phyloP scores from a whole-genome alignment of 345 rosid genomes.

The Linum tenue region DNA sequence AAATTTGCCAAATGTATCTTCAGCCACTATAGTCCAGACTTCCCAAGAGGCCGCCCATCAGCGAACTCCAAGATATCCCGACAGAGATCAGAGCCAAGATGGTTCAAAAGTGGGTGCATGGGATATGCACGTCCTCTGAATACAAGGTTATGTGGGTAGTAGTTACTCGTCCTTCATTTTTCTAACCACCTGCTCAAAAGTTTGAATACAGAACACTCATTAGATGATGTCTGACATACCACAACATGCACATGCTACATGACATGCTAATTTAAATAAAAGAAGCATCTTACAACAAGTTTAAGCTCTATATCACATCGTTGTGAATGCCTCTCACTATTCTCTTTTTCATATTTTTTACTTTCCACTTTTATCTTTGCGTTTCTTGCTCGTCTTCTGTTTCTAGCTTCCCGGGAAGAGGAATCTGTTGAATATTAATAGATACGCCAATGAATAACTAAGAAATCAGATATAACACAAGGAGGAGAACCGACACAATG shows the following conservation, averaged over 20 bases:
- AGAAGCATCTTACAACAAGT: slow-evolving; percentile 66
- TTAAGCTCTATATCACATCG: slow-evolving; percentile 90
- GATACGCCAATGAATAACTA: not conserved
- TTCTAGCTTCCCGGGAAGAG: slow-evolving; percentile 60
- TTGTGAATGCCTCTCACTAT: slow-evolving; percentile 84
- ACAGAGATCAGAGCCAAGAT: slow-evolving; percentile 96
- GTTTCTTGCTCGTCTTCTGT: slow-evolving; percentile 59
- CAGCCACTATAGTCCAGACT: slow-evolving; percentile 81
- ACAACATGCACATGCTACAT: slow-evolving; percentile 9
- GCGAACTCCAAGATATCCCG: slow-evolving; percentile 95
- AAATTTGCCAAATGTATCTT: slow-evolving; percentile 95
- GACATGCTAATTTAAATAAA: slow-evolving; percentile 7
- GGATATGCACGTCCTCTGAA: slow-evolving; percentile 99
- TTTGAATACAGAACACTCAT: not conserved
- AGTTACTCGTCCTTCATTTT: slow-evolving; percentile 85
- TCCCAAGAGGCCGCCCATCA: slow-evolving; percentile 84
- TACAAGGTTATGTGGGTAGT: slow-evolving; percentile 91
- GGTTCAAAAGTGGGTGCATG: slow-evolving; percentile 93
- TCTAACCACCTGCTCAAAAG: slow-evolving; percentile 69
- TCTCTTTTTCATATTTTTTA: slow-evolving; percentile 55
- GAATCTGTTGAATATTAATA: slow-evolving; percentile 36
- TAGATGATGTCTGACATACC: slow-evolving; percentile 11
- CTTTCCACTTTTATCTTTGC: slow-evolving; percentile 82
- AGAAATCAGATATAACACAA: not conserved
- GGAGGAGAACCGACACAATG: slow-evolving; percentile 3